These are phyloP conservation scores for Coelastrella sp. DNA, from an alignment of 139 green algal species.

Conservation along the genomic window DNA sequence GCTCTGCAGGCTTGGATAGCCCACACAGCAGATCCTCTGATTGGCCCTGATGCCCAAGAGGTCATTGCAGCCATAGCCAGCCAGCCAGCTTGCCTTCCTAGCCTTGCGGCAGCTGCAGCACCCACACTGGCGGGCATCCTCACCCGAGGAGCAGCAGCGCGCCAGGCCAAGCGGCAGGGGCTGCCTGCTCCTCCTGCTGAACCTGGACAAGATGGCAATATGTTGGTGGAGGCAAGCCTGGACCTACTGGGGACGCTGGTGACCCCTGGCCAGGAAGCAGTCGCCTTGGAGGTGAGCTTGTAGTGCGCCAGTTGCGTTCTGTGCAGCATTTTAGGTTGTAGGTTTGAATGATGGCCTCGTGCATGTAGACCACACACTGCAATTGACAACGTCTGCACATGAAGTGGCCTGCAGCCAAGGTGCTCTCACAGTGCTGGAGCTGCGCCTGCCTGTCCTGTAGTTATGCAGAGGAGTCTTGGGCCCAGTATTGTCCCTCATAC, in stretches of 20 bases:
- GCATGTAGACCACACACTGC: neutral
- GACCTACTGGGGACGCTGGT: slow-evolving; percentile 74
- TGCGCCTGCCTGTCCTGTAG: neutral
- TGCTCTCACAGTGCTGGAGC: neutral
- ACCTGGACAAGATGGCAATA: slow-evolving; percentile 24
- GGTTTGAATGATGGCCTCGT: neutral
- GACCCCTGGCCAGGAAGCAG: slow-evolving; percentile 32
- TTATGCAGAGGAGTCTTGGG: slow-evolving; percentile 41
- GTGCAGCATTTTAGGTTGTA: no score
- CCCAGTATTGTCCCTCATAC: slow-evolving; percentile 50
- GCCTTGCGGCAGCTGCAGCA: slow-evolving; percentile 56
- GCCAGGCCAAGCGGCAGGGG: slow-evolving; percentile 17
- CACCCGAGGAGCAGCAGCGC: neutral
- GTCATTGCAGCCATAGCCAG: slow-evolving; percentile 69
- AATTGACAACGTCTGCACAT: neutral
- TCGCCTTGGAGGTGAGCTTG: slow-evolving; percentile 50
- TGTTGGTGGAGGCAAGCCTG: slow-evolving; percentile 70
- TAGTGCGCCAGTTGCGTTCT: no score
- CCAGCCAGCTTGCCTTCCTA: slow-evolving; percentile 58
- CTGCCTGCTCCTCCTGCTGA: neutral
- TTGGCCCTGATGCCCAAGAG: slow-evolving; percentile 67
- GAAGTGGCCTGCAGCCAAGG: no score
- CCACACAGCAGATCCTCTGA: slow-evolving; percentile 75
- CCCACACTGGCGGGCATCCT: slow-evolving; percentile 65
- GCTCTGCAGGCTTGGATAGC: slow-evolving; percentile 58